Evolutionary conservation across 176 grass and related monocot genomes (phyloP), one percentile per base, ranked within the genome.

Genomic region (Aegilops bicornis): DNA sequence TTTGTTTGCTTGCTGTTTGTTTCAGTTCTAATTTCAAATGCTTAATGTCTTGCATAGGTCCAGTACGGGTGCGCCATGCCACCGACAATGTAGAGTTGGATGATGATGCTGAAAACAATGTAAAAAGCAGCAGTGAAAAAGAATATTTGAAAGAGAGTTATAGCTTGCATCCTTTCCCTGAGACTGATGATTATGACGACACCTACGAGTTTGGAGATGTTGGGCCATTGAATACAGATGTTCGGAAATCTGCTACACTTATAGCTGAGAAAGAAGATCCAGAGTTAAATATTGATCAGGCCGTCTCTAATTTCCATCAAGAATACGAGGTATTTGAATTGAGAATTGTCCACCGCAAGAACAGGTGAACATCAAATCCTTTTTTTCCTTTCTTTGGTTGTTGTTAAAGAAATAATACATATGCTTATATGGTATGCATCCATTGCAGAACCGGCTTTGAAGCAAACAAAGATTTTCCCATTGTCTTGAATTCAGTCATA

Each of bases 301-400:
- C 86, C 76, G 65, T 99, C 66, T 86, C 75, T 59, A 81, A 96
- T 90, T 94, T 92, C 86, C 67, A 58, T 12, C 83, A 32, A 82
- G 93, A 99, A 91, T 96, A 96, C 37, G 97, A 99, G 85, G 81
- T 90, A 88, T 99, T 99, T 92, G 89, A 99, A 82, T 78, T 99
- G 90, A 94, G 97, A 92, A 94, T 99, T 85, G 88, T 99, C 85
- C 97, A 99, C 90, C 94, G 94, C 69, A 99, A 93, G 85, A 99
- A 99, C 90, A 99, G 94, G 97, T 99, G 87, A 77, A 89, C 52
- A 72, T 82, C 84, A 87, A 67, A 56, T 89, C 67, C 67, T 77
- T 47, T 45, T 12, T 72, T 54, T 29, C 22, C 61, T 32, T 85
- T 42, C 36, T 78, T 79, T 90, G 61, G 19, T 85, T 87, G 36